phyloP scores from a whole-genome alignment of 2,329 filamentous ascomycete species.

The Diatrype stigma region DNA sequence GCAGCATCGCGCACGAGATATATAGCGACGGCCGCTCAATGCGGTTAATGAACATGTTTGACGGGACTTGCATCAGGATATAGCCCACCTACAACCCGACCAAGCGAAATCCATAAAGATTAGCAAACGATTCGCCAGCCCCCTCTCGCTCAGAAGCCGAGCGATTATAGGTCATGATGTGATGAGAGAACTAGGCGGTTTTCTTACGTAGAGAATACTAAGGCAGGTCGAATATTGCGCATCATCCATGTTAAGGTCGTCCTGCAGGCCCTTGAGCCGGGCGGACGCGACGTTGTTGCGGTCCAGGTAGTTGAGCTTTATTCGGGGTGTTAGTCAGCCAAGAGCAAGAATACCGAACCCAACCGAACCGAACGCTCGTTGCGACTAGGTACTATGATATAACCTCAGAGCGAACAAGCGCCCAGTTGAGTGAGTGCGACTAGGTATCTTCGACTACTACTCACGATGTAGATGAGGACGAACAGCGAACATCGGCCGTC shows the following conservation, averaged over 20 bases:
- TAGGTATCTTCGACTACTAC: no score
- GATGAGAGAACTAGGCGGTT: no score
- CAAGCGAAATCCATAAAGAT: background rate
- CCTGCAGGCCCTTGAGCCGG: conserved; percentile 59
- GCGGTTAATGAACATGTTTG: conserved; percentile 54
- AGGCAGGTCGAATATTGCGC: conserved; percentile 61
- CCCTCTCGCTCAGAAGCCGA: no score
- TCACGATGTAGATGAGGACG: conserved; percentile 65
- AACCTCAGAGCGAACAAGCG: background rate
- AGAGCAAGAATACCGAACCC: no score
- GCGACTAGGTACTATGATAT: no score
- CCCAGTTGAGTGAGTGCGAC: no score
- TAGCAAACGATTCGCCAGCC: no score
- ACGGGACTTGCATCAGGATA: conserved; percentile 59
- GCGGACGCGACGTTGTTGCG: conserved; percentile 67
- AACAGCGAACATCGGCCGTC: conserved; percentile 65
- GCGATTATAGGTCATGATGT: no score
- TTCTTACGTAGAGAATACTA: conserved; percentile 56
- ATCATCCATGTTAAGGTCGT: conserved; percentile 49
- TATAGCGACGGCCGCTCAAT: conserved; percentile 49
- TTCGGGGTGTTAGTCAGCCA: no score
- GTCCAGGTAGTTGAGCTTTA: conserved; percentile 62
- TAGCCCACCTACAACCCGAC: conserved; percentile 44
- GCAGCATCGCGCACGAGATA: conserved; percentile 47
- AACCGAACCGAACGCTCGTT: no score